Conservation (phyloP, 768 basidiomycete species). For the Epithele typhae region DNA sequence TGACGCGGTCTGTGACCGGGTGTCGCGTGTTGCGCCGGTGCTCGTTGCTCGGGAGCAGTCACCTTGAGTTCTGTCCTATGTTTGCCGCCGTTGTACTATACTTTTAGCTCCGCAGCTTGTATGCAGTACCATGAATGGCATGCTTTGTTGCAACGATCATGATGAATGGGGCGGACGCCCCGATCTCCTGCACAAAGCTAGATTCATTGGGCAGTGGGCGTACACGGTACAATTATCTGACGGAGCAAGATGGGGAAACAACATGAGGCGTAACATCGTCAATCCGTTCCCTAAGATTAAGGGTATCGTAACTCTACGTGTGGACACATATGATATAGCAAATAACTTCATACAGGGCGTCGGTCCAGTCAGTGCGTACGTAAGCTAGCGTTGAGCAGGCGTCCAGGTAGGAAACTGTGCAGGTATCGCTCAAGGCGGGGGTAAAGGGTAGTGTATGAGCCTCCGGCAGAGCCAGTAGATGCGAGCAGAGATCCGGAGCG, state of each 20-base stretch:
- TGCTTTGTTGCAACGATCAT: too few relatives aligned
- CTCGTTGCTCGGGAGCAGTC: not conserved
- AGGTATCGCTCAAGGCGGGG: slow-evolving; percentile 35
- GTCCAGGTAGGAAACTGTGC: too few relatives aligned
- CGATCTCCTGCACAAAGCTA: too few relatives aligned
- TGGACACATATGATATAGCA: not conserved
- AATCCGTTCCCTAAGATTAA: not conserved
- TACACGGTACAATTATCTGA: too few relatives aligned
- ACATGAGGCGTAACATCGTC: not conserved
- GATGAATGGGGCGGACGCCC: too few relatives aligned
- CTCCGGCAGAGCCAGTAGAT: slow-evolving; percentile 47
- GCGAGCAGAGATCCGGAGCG: slow-evolving; percentile 36
- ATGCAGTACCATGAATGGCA: too few relatives aligned
- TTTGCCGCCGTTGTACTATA: not conserved
- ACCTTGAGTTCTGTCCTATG: not conserved
- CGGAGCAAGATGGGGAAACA: too few relatives aligned
- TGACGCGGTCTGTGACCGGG: not conserved
- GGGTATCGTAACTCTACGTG: slow-evolving; percentile 2
- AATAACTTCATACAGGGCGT: slow-evolving; percentile 2
- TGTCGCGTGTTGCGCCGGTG: not conserved
- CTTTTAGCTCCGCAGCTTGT: too few relatives aligned
- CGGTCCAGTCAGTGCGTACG: not conserved
- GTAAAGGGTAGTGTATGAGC: slow-evolving; percentile 54
- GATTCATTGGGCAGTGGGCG: too few relatives aligned
- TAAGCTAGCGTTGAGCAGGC: not conserved